These are phyloP conservation scores for Neurospora sp. DNA, from an alignment of 495 filamentous ascomycete species.

Conservation along the genomic window DNA sequence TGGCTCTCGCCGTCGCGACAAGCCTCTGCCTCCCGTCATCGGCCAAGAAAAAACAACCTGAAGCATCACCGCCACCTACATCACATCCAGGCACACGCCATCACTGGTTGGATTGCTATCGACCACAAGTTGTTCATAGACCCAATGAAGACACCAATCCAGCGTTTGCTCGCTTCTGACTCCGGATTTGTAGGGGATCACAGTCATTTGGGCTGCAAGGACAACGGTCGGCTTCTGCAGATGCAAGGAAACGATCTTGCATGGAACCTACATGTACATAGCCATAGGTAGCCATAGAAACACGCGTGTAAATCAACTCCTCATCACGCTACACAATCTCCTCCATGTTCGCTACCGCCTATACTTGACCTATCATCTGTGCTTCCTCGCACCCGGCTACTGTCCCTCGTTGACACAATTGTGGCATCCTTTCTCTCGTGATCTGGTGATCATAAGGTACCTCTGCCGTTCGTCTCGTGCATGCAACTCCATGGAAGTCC, in stretches of 20 bases:
- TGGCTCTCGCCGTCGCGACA: constrained; percentile 57
- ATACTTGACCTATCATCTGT: background rate
- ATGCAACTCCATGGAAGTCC: background rate
- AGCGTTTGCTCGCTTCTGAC: background rate
- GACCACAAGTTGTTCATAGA: background rate
- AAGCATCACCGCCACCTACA: background rate
- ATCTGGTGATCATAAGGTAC: no score
- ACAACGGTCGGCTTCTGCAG: background rate
- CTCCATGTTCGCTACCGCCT: background rate
- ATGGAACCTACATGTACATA: background rate
- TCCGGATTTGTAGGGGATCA: background rate
- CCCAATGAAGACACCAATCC: background rate
- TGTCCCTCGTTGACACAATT: background rate
- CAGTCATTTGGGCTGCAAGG: background rate
- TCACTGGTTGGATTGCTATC: background rate
- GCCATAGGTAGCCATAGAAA: background rate
- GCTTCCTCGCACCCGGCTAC: background rate
- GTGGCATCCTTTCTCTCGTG: background rate
- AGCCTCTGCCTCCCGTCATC: constrained; percentile 54
- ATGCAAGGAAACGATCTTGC: background rate
- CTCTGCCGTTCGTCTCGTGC: background rate
- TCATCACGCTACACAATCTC: background rate
- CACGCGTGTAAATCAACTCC: background rate
- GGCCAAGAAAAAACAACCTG: background rate
- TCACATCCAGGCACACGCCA: background rate